These are phyloP conservation scores for Apiospora arundinis DNA, from an alignment of 2,329 filamentous ascomycete species.

Conservation along the genomic window DNA sequence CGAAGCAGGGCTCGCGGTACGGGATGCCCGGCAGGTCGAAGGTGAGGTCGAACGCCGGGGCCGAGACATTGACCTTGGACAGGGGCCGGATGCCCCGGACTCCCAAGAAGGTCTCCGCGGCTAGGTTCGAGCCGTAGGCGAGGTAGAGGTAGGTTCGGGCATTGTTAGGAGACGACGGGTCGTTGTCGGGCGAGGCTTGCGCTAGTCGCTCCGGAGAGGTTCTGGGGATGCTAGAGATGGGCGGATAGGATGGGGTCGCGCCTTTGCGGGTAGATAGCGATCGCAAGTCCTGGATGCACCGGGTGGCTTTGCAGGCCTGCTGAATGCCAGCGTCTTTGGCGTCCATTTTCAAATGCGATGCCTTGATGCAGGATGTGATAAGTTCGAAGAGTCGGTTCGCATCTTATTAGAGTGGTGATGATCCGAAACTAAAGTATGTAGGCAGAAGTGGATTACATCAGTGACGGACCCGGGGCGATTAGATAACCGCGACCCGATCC, in stretches of 20 bases:
- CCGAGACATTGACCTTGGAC: constrained; percentile 80
- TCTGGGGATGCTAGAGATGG: constrained; percentile 42
- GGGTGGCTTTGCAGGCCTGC: constrained; percentile 7
- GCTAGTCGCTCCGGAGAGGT: constrained; percentile 48
- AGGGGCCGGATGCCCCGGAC: constrained; percentile 80
- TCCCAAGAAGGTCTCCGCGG: constrained; percentile 79
- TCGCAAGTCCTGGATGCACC: not conserved
- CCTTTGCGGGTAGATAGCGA: constrained; percentile 5
- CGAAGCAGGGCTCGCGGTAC: constrained; percentile 91
- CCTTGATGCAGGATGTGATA: not conserved
- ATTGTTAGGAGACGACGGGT: not conserved
- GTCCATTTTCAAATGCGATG: not conserved
- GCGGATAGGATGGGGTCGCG: constrained; percentile 30
- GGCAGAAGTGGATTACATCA: constrained; percentile 6
- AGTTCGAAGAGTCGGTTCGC: too few species aligned
- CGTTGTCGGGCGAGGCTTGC: constrained; percentile 32
- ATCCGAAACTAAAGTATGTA: not conserved
- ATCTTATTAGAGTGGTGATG: not conserved
- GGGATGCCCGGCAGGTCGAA: constrained; percentile 88
- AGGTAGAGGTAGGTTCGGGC: constrained; percentile 72
- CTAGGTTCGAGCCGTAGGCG: constrained; percentile 92
- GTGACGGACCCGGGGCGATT: not conserved
- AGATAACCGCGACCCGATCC: not conserved
- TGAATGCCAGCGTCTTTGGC: not conserved
- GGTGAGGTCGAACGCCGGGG: constrained; percentile 77